Evolutionary conservation across 2,329 filamentous ascomycete genomes (phyloP).

Genomic region (Aureobasidium vineae): DNA sequence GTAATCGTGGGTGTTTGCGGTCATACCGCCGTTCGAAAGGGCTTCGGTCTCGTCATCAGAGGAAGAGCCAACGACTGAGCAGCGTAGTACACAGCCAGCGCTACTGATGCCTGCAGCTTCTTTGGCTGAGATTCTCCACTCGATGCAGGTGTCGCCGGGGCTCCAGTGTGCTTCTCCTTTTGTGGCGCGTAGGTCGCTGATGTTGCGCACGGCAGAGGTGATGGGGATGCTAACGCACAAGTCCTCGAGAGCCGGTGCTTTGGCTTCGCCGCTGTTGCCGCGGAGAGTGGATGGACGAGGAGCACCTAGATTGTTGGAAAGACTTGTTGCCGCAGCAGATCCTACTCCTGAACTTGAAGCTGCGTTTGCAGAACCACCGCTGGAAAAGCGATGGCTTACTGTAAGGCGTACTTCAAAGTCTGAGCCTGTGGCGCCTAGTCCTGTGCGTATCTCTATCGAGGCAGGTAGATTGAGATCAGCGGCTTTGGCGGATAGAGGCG

Average conservation of each 20-base stretch:
- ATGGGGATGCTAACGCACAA: slow-evolving; percentile 76
- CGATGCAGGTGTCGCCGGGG: slow-evolving; percentile 66
- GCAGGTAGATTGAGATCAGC: slow-evolving; percentile 78
- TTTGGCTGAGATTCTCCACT: slow-evolving; percentile 80
- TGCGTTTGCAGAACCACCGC: slow-evolving; percentile 34
- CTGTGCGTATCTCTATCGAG: slow-evolving; percentile 75
- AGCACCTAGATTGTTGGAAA: slow-evolving; percentile 20
- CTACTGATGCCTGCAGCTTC: slow-evolving; percentile 58
- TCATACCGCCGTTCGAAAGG: slow-evolving; percentile 38
- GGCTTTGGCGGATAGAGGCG: slow-evolving; percentile 31
- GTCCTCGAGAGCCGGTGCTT: slow-evolving; percentile 62
- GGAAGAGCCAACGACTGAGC: slow-evolving; percentile 70
- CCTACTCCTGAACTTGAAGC: not conserved
- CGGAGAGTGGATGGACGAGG: slow-evolving; percentile 22
- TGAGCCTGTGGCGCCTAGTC: slow-evolving; percentile 68
- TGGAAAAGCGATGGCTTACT: slow-evolving; percentile 54
- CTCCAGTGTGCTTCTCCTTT: slow-evolving; percentile 82
- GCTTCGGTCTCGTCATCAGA: slow-evolving; percentile 48
- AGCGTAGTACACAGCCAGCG: slow-evolving; percentile 62
- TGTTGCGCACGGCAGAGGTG: slow-evolving; percentile 66
- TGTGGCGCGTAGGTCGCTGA: slow-evolving; percentile 76
- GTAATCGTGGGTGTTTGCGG: slow-evolving; percentile 46
- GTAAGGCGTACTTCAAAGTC: slow-evolving; percentile 87
- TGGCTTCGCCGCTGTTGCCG: slow-evolving; percentile 29
- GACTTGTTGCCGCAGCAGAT: slow-evolving; percentile 20